Percentiles rank a stretch among this genome's conserved stretches.
These are phyloP conservation scores for Aspergillus hortae DNA, from an alignment of 2,329 filamentous ascomycete species.

Conservation along the genomic window DNA sequence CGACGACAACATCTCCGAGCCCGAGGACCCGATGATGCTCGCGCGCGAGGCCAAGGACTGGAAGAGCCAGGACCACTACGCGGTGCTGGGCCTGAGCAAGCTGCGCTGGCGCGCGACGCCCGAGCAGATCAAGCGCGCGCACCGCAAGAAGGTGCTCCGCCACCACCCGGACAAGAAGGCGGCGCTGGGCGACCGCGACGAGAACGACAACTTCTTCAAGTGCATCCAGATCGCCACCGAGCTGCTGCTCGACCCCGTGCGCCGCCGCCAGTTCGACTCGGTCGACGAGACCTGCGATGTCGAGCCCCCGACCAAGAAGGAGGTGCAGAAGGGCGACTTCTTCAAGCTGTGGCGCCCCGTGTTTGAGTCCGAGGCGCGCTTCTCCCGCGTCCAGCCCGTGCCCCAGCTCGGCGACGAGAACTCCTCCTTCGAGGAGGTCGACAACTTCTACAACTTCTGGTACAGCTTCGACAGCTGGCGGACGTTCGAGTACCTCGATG, in stretches of 20 bases:
- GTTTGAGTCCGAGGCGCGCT: constrained; percentile 88
- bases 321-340: constrained; percentile 79
- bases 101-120: constrained; percentile 91
- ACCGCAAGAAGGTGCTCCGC: constrained; percentile 99
- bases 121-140: constrained; percentile 97
- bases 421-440: constrained; percentile 82
- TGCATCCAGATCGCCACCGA: constrained; percentile 99
- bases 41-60: constrained; percentile 96
- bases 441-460: constrained; percentile 99
- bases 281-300: constrained; percentile 93
- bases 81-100: constrained; percentile 87
- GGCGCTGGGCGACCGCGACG: constrained; percentile 77
- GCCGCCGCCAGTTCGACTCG: constrained; percentile 92
- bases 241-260: constrained; percentile 84
- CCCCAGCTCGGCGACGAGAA: constrained; percentile 82
- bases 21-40: constrained; percentile 89
- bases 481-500: constrained; percentile 95
- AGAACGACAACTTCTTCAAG: constrained; percentile 97
- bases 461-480: constrained; percentile 99
- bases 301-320: constrained; percentile 89
- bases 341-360: constrained; percentile 92
- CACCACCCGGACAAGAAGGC: constrained; percentile 99
- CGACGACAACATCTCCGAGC: constrained; percentile 85
- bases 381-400: constrained; percentile 87
- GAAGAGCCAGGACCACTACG: constrained; percentile 99